These are phyloP conservation scores for Mesembryanthemum crystallinum DNA, from an alignment of 148 eudicot genomes.

Conservation along the genomic window DNA sequence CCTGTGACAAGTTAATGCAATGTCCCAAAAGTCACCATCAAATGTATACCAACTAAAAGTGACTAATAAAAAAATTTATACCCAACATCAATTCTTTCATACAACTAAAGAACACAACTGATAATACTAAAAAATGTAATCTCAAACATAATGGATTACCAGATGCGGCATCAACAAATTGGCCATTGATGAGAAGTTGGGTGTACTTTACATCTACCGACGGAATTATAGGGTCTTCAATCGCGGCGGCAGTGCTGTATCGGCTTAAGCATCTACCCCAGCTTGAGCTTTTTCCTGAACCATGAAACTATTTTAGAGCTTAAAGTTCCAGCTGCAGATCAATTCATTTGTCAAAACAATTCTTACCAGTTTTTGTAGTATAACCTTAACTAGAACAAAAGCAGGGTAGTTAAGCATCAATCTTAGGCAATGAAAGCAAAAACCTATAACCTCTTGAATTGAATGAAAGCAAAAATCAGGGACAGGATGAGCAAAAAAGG, in stretches of 20 bases:
- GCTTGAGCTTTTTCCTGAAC: conserved; percentile 48
- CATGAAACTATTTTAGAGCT: background rate
- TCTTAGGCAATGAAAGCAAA: background rate
- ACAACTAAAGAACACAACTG: background rate
- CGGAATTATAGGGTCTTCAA: conserved; percentile 67
- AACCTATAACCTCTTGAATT: background rate
- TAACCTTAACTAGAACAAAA: background rate
- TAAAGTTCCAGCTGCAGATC: background rate
- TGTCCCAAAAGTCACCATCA: background rate
- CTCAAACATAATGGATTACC: conserved; percentile 38
- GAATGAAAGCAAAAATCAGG: too few relatives aligned
- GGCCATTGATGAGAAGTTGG: conserved; percentile 82
- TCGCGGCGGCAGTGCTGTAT: conserved; percentile 64
- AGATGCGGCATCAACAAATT: conserved; percentile 91
- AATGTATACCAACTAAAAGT: background rate
- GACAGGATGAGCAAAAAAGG: background rate
- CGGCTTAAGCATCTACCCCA: conserved; percentile 35
- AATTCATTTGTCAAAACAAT: background rate
- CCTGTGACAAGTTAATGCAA: conserved; percentile 39
- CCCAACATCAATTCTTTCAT: background rate
- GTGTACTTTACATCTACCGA: conserved; percentile 69
- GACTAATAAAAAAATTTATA: background rate
- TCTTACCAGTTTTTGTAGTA: background rate
- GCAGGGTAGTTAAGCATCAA: background rate
- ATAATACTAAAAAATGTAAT: background rate